A percentile compares a stretch with the other conserved stretches of the same genome.
Evolutionary conservation across 495 filamentous ascomycete genomes (phyloP).

Genomic region (Bacidia rubella): DNA sequence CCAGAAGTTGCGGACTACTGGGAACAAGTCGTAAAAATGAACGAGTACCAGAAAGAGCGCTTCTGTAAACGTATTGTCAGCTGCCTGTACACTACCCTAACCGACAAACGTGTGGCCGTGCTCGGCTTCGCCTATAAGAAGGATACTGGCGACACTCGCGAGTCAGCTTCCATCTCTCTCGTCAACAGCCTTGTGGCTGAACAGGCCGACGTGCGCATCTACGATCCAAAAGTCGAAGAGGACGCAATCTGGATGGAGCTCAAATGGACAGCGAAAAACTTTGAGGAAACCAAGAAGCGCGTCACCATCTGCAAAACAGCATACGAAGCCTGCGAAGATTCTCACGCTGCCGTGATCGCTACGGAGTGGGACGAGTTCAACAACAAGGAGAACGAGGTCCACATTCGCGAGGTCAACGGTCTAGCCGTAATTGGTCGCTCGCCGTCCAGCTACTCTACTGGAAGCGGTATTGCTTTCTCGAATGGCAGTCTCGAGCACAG

Average conservation of each 20-base stretch:
- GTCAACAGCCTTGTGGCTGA: conserved; percentile 52
- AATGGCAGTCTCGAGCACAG: conserved; percentile 5
- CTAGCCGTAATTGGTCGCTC: conserved; percentile 4
- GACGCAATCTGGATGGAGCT: conserved; percentile 33
- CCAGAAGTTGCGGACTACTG: conserved; percentile 68
- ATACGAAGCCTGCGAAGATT: conserved; percentile 38
- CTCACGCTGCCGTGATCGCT: conserved; percentile 43
- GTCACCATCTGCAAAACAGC: conserved; percentile 19
- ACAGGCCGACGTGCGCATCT: conserved; percentile 54
- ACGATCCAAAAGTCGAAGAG: conserved; percentile 51
- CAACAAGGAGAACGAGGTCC: conserved; percentile 17
- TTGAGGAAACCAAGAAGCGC: conserved; percentile 12
- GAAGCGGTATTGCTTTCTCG: conserved; percentile 2
- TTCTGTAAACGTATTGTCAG: conserved; percentile 50
- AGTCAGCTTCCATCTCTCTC: conserved; percentile 55
- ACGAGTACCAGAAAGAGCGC: conserved; percentile 60
- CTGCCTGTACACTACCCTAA: conserved; percentile 54
- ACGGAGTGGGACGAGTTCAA: conserved; percentile 56
- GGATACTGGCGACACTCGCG: conserved; percentile 63
- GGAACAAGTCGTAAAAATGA: conserved; percentile 58
- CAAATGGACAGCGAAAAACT: conserved; percentile 9
- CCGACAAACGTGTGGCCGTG: conserved; percentile 57
- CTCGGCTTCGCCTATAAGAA: conserved; percentile 78
- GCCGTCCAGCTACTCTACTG: background rate
- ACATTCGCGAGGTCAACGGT: conserved; percentile 7